Evolutionary conservation across 805 yeast species (phyloP).

Genomic region (Lipomyces starkeyi): DNA sequence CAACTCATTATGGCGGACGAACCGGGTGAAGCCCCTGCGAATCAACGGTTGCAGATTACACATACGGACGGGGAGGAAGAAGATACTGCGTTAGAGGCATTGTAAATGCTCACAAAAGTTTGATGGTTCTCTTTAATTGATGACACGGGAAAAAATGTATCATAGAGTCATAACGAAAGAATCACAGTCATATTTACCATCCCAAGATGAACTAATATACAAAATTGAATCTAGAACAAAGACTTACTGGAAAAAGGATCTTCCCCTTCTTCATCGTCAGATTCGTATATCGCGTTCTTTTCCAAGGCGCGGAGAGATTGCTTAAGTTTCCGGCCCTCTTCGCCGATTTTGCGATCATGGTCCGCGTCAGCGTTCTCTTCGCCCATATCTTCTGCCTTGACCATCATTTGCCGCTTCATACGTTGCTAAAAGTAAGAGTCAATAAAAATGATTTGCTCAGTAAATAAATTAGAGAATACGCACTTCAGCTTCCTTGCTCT

Average conservation of each 20-base stretch:
- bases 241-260: slow-evolving; percentile 25
- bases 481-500: slow-evolving; percentile 82
- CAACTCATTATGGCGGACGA: slow-evolving; percentile 80
- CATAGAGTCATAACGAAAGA: neutral
- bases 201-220: neutral
- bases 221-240: slow-evolving; percentile 7
- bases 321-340: slow-evolving; percentile 85
- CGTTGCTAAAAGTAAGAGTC: slow-evolving; percentile 47
- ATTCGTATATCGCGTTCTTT: slow-evolving; percentile 83
- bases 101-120: slow-evolving; percentile 8
- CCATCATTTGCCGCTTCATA: slow-evolving; percentile 76
- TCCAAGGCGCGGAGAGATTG: slow-evolving; percentile 85
- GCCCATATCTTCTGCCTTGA: slow-evolving; percentile 28
- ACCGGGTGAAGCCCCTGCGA: slow-evolving; percentile 53
- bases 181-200: slow-evolving; percentile 2
- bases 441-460: neutral
- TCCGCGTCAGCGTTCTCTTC: slow-evolving; percentile 59
- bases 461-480: neutral
- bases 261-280: slow-evolving; percentile 75
- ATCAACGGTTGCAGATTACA: slow-evolving; percentile 55
- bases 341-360: slow-evolving; percentile 78
- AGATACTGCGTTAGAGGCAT: slow-evolving; percentile 22
- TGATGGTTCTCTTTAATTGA: neutral
- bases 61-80: slow-evolving; percentile 53
- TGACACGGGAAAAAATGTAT: neutral